These are phyloP conservation scores for Candida ascalaphidarum DNA, from an alignment of 805 yeast species.

Conservation along the genomic window DNA sequence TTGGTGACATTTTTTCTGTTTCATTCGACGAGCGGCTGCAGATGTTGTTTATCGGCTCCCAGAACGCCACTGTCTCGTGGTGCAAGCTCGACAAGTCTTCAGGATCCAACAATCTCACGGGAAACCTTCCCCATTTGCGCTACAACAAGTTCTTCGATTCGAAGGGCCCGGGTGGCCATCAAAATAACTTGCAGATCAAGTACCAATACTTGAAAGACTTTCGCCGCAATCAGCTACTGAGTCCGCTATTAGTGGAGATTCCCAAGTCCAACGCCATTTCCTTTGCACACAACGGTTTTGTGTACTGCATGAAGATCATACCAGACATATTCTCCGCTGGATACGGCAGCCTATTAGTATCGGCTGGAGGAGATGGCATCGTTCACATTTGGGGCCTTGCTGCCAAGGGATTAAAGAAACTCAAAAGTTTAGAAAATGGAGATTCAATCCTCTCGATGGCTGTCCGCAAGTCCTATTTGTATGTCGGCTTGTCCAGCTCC, in stretches of 20 bases:
- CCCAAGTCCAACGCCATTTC: constrained; percentile 56
- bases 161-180: constrained; percentile 67
- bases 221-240: constrained; percentile 1
- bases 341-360: constrained; percentile 9
- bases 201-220: constrained; percentile 12
- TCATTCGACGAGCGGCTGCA: constrained; percentile 54
- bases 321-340: constrained; percentile 2
- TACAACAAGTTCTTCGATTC: constrained; percentile 88
- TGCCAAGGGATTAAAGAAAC: constrained; percentile 6
- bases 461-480: constrained; percentile 56
- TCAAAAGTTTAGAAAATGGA: constrained; percentile 42
- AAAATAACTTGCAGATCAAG: constrained; percentile 19
- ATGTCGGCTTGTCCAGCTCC: constrained; percentile 76
- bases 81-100: constrained; percentile 28
- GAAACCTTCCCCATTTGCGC: constrained; percentile 46
- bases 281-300: constrained; percentile 90
- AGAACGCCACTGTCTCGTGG: constrained; percentile 83
- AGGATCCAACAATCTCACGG: constrained; percentile 1
- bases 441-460: constrained; percentile 69
- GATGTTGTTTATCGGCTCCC: constrained; percentile 79
- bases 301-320: constrained; percentile 54
- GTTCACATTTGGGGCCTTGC: constrained; percentile 70
- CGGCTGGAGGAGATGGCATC: constrained; percentile 87
- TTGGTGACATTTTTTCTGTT: constrained; percentile 88
- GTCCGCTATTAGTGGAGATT: constrained; percentile 49